Percentiles rank a stretch among this genome's conserved stretches.
Conservation (phyloP, 1,139 yeast species). For the Magnusiomyces tetraspermus region DNA sequence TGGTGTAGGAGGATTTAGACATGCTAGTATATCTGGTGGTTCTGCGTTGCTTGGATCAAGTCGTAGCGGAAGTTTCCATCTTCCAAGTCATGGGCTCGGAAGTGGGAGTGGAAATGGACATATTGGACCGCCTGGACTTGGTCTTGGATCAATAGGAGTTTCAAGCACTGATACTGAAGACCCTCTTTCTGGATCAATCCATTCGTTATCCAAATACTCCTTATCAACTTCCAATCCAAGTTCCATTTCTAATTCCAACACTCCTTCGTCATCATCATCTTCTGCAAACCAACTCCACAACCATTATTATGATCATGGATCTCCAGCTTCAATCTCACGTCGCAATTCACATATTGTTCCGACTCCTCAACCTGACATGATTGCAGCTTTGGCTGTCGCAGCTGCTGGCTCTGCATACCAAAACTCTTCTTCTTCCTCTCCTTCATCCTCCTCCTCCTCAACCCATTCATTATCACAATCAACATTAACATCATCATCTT, state of each 20-base stretch:
- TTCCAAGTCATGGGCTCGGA: no score
- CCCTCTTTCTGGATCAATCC: slow-evolving; percentile 22
- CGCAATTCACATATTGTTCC: slow-evolving; percentile 25
- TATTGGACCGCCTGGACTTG: slow-evolving; percentile 22
- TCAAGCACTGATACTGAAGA: slow-evolving; percentile 28
- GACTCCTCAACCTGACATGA: slow-evolving; percentile 5
- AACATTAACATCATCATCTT: slow-evolving; percentile 4
- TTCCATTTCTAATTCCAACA: no score
- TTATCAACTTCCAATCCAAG: slow-evolving; percentile 22
- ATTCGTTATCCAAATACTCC: slow-evolving; percentile 27
- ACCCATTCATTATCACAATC: background rate
- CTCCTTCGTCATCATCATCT: background rate
- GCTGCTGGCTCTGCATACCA: slow-evolving; percentile 2
- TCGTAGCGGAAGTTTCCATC: slow-evolving; percentile 17
- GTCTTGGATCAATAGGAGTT: slow-evolving; percentile 17
- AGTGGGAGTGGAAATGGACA: no score
- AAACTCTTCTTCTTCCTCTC: background rate
- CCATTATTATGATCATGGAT: background rate
- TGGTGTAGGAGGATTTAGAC: background rate
- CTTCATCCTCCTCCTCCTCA: background rate
- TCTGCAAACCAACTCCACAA: no score
- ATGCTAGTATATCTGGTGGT: background rate
- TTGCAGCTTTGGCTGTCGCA: slow-evolving; percentile 4
- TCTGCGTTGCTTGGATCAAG: slow-evolving; percentile 7
- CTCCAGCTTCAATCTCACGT: slow-evolving; percentile 18